A percentile compares a stretch with the other conserved stretches of the same genome.
These are phyloP conservation scores for Andrographis paniculata DNA, from an alignment of 305 asterid genomes.

Conservation along the genomic window DNA sequence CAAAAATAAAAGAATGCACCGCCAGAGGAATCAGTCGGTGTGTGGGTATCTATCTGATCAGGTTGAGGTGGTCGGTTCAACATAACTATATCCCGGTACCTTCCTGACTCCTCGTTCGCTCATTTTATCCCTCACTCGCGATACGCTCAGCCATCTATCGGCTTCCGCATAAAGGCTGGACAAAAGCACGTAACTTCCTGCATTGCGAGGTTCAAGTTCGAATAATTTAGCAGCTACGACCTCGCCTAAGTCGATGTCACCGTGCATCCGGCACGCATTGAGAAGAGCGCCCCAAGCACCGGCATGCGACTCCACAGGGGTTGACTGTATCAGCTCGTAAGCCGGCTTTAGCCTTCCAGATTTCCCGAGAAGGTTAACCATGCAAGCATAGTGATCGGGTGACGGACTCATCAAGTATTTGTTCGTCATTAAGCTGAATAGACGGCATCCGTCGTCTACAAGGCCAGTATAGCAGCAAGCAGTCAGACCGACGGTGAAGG, in stretches of 20 bases:
- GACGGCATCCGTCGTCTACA: slow-evolving; percentile 50
- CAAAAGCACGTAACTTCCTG: slow-evolving; percentile 51
- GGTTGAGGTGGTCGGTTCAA: slow-evolving; percentile 24
- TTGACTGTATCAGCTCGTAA: slow-evolving; percentile 46
- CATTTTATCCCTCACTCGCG: slow-evolving; percentile 42
- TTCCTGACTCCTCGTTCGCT: slow-evolving; percentile 45
- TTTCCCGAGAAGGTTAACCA: slow-evolving; percentile 67
- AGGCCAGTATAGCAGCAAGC: slow-evolving; percentile 57
- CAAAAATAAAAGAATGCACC: too few species aligned
- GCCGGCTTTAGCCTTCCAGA: slow-evolving; percentile 65
- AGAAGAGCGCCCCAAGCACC: slow-evolving; percentile 94
- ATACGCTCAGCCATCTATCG: slow-evolving; percentile 55
- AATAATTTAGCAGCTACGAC: slow-evolving; percentile 40
- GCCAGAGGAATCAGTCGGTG: neutral
- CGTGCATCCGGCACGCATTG: slow-evolving; percentile 52
- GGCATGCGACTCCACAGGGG: slow-evolving; percentile 50
- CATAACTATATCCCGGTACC: slow-evolving; percentile 55
- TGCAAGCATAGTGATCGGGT: slow-evolving; percentile 67
- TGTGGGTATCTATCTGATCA: neutral
- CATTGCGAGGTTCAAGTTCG: slow-evolving; percentile 55
- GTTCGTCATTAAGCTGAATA: slow-evolving; percentile 36
- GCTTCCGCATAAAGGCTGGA: slow-evolving; percentile 65
- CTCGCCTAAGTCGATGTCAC: slow-evolving; percentile 47
- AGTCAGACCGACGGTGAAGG: slow-evolving; percentile 56
- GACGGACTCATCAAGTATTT: slow-evolving; percentile 42